Percentiles rank a stretch among this genome's conserved stretches.
These are phyloP conservation scores for Tephrocybe sp. DNA, from an alignment of 768 basidiomycete species.

Conservation along the genomic window DNA sequence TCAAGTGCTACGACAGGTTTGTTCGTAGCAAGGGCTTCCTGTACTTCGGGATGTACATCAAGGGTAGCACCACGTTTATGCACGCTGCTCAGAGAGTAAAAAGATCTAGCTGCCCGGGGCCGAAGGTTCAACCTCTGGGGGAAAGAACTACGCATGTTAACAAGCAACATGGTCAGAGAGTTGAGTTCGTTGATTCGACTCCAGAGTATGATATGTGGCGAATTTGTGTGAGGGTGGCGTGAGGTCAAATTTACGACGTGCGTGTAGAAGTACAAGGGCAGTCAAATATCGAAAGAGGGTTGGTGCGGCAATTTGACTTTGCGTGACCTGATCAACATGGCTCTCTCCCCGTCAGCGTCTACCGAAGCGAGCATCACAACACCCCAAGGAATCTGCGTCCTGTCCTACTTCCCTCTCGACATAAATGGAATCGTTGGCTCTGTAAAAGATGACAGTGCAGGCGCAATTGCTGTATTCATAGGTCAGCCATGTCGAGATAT, in stretches of 20 bases:
- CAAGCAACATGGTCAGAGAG: conserved; percentile 2
- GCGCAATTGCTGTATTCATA: conserved; percentile 76
- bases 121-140: not conserved
- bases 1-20: conserved; percentile 88
- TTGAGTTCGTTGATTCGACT: not conserved
- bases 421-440: conserved; percentile 56
- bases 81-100: conserved; percentile 9
- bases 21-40: conserved; percentile 67
- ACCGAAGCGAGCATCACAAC: conserved; percentile 41
- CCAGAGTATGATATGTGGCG: too few species aligned
- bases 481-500: conserved; percentile 34
- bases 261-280: too few species aligned
- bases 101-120: not conserved
- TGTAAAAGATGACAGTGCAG: conserved; percentile 64
- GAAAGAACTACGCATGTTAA: not conserved
- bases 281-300: too few species aligned
- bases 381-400: conserved; percentile 48
- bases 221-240: too few species aligned
- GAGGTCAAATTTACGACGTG: too few species aligned
- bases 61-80: conserved; percentile 36
- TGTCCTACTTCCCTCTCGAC: conserved; percentile 64
- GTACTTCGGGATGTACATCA: conserved; percentile 82
- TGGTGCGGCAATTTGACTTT: too few species aligned
- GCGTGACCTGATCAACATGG: not conserved
- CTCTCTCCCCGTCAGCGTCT: conserved; percentile 32